These are phyloP conservation scores for Didymella keratinophila DNA, from an alignment of 2,329 filamentous ascomycete genomes.

Conservation along the genomic window DNA sequence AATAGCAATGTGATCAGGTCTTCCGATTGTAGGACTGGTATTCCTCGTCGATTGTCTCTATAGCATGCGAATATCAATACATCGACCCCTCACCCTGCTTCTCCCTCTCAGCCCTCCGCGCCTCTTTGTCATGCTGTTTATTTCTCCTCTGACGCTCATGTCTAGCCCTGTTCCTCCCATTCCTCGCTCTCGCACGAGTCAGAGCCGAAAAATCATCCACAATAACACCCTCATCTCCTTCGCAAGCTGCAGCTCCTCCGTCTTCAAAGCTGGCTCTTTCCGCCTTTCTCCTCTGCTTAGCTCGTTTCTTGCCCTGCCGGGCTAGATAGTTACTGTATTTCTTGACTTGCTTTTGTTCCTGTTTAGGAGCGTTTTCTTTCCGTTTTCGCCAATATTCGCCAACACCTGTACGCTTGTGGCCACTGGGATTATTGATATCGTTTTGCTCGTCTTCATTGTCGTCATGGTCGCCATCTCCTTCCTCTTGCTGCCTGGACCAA, in stretches of 20 bases:
- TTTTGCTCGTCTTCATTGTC: too few relatives aligned
- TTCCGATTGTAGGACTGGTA: too few relatives aligned
- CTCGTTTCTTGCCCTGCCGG: background rate
- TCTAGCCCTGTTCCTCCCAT: background rate
- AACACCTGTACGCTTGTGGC: background rate
- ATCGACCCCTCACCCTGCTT: background rate
- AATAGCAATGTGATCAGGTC: too few relatives aligned
- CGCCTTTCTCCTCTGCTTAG: background rate
- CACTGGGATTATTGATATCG: too few relatives aligned
- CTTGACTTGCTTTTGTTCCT: background rate
- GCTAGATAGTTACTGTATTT: background rate
- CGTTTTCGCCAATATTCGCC: background rate
- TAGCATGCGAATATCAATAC: too few relatives aligned
- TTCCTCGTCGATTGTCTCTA: too few relatives aligned
- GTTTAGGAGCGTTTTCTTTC: background rate
- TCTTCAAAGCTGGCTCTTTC: background rate
- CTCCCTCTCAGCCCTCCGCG: background rate
- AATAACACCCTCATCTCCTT: background rate
- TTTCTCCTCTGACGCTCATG: background rate
- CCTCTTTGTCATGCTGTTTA: background rate
- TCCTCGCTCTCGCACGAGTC: background rate
- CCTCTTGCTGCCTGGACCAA: background rate
- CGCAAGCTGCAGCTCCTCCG: too few relatives aligned
- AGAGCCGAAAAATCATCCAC: too few relatives aligned
- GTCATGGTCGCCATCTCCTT: background rate